These are phyloP conservation scores for Aspergillus arachidicola DNA, from an alignment of 2,329 filamentous ascomycete species.

Conservation along the genomic window DNA sequence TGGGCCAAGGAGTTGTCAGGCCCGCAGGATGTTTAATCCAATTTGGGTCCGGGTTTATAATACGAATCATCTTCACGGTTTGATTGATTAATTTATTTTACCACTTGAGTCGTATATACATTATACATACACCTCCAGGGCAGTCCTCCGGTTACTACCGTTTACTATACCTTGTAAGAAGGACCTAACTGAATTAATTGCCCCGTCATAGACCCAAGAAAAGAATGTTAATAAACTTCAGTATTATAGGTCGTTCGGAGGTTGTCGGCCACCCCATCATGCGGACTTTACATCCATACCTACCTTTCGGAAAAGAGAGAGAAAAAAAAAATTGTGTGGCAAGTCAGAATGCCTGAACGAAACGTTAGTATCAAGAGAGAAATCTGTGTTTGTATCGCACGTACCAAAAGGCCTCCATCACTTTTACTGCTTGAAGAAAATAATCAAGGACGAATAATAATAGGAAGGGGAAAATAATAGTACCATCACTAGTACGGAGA, in stretches of 20 bases:
- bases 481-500: slow-evolving; percentile 19
- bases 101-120: not conserved
- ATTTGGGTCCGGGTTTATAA: slow-evolving; percentile 9
- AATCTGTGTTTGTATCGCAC: not conserved
- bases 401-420: slow-evolving; percentile 6
- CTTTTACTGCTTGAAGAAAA: slow-evolving; percentile 14
- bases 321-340: not conserved
- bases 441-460: slow-evolving; percentile 20
- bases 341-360: not conserved
- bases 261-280: not conserved
- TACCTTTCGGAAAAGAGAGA: not conserved
- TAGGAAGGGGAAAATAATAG: slow-evolving; percentile 21
- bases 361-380: not conserved
- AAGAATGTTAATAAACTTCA: not conserved
- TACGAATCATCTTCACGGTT: slow-evolving; percentile 7
- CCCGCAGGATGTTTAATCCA: slow-evolving; percentile 16
- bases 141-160: not conserved
- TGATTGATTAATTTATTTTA: slow-evolving; percentile 8
- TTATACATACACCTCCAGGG: not conserved
- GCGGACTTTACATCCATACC: not conserved
- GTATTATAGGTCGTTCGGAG: not conserved
- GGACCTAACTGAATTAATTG: not conserved
- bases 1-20: slow-evolving; percentile 17
- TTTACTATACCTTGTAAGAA: not conserved
- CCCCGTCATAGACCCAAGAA: not conserved